Base-by-base conservation (phyloP, 225 moss, liverwort and hornwort species). In the Marchantia paleacea region DNA sequence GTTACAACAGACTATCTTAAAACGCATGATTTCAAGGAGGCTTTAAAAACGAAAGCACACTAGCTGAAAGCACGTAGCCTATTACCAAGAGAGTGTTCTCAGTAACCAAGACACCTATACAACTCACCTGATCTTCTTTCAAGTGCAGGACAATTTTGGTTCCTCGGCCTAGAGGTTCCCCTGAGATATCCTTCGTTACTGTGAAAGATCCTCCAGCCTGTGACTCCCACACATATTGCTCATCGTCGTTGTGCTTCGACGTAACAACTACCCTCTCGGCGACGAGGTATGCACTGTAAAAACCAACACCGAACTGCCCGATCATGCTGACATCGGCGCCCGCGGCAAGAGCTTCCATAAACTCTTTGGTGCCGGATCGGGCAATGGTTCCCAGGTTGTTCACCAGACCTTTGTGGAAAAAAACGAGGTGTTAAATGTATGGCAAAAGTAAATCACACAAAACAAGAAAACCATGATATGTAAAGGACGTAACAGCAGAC, bases 151-250 rank as follows among this genome's bases (percentile, higher is more conserved):
- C 84, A 29, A 89, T 87, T 19, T 87, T 86, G 0, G 89, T 85
- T 0, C 89, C 87, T 3, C 89, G 89, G 0, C 89, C 89, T 5
- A 89, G 79, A 26, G 49, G 74, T 51, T 83, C 85, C 8, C 89
- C 86, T 3, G 30, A 28, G 4, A 79, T 49, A 8, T 89, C 89
- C 19, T 82, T 78, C 0, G 84, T 82, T 3, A 89, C 86, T 0
- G 87, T 85, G 72, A 87, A 85, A 2, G 87, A 85, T 50, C 89
- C 89, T 20, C 88, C 88, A 9, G 88, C 88, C 64, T 88, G 85
- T 0, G 85, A 88, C 79, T 88, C 88, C 88, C 89, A 89, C 11
- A 89, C 73, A 49, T 87, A 87, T 67, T 89, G 89, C 60, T 89
- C 89, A 55, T 89, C 89, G 19, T 87, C 89, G 22, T 89, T 89